Percentiles rank a stretch among this genome's conserved stretches.
These are phyloP conservation scores for Pyricularia sp. DNA, from an alignment of 2,329 filamentous ascomycete species.

Conservation along the genomic window DNA sequence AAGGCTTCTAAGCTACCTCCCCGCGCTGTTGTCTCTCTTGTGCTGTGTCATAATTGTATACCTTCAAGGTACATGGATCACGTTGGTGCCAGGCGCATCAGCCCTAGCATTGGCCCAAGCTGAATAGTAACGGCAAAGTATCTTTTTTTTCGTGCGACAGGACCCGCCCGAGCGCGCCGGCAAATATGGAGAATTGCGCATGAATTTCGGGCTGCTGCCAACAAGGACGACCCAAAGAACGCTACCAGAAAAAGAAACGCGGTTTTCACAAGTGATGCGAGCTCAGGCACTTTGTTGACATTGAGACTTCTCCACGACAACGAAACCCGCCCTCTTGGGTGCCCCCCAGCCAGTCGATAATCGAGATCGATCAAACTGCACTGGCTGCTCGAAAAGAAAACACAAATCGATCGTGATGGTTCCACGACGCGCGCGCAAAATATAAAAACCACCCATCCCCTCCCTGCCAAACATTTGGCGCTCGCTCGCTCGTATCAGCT, in stretches of 20 bases:
- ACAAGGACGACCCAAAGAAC: not conserved
- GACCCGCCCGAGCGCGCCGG: not conserved
- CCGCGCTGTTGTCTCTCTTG: not conserved
- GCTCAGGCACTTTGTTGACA: not conserved
- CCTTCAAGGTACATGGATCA: not conserved
- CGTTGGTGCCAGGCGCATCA: not conserved
- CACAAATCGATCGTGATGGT: not conserved
- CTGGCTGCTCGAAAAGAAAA: not conserved
- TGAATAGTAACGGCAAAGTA: not conserved
- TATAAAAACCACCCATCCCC: not conserved
- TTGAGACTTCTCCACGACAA: not conserved
- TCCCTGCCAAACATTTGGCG: not conserved
- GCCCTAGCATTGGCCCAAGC: not conserved
- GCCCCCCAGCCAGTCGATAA: not conserved
- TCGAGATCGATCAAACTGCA: not conserved
- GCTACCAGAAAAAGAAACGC: not conserved
- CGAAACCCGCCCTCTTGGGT: not conserved
- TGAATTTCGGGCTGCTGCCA: not conserved
- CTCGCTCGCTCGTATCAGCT: not conserved
- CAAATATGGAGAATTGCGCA: not conserved
- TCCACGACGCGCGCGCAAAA: not conserved
- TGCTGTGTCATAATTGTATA: not conserved
- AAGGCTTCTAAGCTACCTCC: not conserved
- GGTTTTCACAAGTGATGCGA: not conserved
- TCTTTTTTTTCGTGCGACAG: not conserved